Conservation (phyloP, 352 stramenopile species). For the Phytophthora niederhauseri region DNA sequence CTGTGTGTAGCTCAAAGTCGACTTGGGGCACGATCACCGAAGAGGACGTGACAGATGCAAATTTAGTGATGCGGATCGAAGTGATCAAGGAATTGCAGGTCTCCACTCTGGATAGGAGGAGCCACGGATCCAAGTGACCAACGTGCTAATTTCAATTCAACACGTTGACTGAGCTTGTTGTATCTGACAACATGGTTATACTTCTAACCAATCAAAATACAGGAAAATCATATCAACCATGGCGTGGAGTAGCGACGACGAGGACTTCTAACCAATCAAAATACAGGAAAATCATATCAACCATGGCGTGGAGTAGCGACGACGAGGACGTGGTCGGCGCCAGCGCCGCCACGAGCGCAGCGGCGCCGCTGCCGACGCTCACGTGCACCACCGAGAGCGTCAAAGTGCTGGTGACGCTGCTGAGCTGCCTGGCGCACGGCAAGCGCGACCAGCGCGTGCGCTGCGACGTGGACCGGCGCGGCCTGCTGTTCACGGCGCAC, state of each 20-base stretch:
- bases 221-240: slow-evolving; percentile 10
- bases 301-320: slow-evolving; percentile 34
- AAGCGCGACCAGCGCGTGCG: slow-evolving; percentile 84
- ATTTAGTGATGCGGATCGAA: neutral
- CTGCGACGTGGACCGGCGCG: slow-evolving; percentile 69
- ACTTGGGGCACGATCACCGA: too few species aligned
- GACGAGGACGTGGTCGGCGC: slow-evolving; percentile 21
- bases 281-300: neutral
- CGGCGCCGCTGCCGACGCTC: slow-evolving; percentile 41
- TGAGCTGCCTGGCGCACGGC: slow-evolving; percentile 63
- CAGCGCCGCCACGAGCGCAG: neutral
- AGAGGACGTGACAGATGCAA: too few species aligned
- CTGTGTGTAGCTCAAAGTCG: too few species aligned
- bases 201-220: neutral
- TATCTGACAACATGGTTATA: neutral
- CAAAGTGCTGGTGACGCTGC: slow-evolving; percentile 77
- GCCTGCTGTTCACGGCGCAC: slow-evolving; percentile 77
- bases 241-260: slow-evolving; percentile 33
- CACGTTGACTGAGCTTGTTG: neutral
- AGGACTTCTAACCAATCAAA: slow-evolving; percentile 16
- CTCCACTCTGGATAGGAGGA: neutral
- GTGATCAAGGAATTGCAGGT: neutral
- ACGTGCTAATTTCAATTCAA: neutral
- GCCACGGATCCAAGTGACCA: neutral
- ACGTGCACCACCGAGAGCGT: slow-evolving; percentile 69